Percentiles rank a stretch among this genome's conserved stretches.
phyloP scores from a whole-genome alignment of 495 filamentous ascomycete genomes.

The Apiosordaria backusii region DNA sequence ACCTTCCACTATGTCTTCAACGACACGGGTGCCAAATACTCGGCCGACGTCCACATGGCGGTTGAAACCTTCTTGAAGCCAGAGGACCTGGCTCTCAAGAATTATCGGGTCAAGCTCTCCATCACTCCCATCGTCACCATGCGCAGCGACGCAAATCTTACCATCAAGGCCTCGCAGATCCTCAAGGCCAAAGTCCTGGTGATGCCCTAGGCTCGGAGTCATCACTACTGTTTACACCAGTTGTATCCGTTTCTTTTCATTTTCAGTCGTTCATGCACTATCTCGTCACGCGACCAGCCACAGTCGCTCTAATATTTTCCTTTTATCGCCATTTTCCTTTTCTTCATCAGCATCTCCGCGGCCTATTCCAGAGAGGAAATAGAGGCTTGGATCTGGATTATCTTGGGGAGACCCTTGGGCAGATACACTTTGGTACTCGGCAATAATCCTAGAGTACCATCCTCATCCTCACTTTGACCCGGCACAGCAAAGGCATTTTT shows the following conservation, averaged over 20 bases:
- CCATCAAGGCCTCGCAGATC: conserved; percentile 24
- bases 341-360: neutral
- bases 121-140: conserved; percentile 35
- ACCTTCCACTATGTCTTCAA: conserved; percentile 35
- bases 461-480: neutral
- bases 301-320: neutral
- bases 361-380: neutral
- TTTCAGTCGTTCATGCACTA: neutral
- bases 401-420: neutral
- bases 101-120: conserved; percentile 33
- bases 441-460: neutral
- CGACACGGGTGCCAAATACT: conserved; percentile 29
- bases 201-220: neutral
- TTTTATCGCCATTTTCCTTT: neutral
- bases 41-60: conserved; percentile 23
- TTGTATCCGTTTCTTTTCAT: neutral
- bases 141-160: conserved; percentile 28
- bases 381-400: neutral
- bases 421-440: neutral
- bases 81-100: conserved; percentile 11
- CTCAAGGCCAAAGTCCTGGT: conserved; percentile 31
- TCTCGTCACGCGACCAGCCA: neutral
- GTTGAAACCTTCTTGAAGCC: conserved; percentile 9
- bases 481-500: neutral
- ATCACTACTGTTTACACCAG: neutral